These are phyloP conservation scores for Chlorella sorokiniana DNA, from an alignment of 139 green algal species.

Conservation along the genomic window DNA sequence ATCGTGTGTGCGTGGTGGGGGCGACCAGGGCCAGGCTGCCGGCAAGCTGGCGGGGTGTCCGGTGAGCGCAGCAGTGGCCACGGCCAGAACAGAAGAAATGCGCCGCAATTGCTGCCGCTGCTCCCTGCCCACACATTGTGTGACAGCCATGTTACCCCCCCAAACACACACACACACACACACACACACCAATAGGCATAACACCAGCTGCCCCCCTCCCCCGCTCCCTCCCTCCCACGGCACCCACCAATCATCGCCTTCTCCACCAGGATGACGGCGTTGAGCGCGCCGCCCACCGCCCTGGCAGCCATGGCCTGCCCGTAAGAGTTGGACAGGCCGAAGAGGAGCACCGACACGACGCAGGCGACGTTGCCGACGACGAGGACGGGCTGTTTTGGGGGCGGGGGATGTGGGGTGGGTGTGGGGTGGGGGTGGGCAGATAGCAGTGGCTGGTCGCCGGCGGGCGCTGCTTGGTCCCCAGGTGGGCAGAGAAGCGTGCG, in stretches of 20 bases:
- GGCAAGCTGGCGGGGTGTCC: too few relatives aligned
- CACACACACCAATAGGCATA: too few relatives aligned
- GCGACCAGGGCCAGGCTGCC: background rate
- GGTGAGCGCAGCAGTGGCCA: too few relatives aligned
- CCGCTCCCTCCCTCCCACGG: too few relatives aligned
- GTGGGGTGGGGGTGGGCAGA: background rate
- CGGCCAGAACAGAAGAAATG: too few relatives aligned
- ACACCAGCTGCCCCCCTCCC: too few relatives aligned
- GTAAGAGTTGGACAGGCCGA: constrained; percentile 59
- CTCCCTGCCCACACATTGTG: too few relatives aligned
- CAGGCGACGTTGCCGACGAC: constrained; percentile 60
- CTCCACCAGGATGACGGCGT: constrained; percentile 64
- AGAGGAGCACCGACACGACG: constrained; percentile 54
- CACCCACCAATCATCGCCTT: constrained; percentile 60
- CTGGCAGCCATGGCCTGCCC: constrained; percentile 43
- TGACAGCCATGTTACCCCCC: background rate
- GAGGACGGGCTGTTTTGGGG: constrained; percentile 59
- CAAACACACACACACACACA: background rate
- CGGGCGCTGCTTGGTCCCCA: too few relatives aligned
- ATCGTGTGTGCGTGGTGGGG: background rate
- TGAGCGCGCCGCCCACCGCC: constrained; percentile 61
- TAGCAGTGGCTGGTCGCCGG: too few relatives aligned
- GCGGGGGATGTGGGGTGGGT: too few relatives aligned
- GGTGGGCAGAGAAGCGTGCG: too few relatives aligned
- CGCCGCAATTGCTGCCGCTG: too few relatives aligned